A percentile compares a stretch with the other conserved stretches of the same genome.
Evolutionary conservation across 345 rosid genomes (phyloP).

Genomic region (Eucalyptus paniculata): DNA sequence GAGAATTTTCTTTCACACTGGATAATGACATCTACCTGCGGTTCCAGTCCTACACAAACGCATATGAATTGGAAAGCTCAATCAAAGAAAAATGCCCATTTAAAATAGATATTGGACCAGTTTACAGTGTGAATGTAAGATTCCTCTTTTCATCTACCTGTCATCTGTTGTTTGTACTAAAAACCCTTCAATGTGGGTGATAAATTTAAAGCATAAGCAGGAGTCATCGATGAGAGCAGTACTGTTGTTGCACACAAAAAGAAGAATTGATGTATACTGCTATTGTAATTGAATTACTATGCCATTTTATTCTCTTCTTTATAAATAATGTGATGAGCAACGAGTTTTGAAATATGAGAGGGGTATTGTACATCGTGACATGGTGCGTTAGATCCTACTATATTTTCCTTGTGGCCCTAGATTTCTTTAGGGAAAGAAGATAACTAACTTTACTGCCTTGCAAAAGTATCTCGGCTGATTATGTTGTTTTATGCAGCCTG

Average conservation of each 20-base stretch:
- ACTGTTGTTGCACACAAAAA: neutral
- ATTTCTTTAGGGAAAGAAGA: neutral
- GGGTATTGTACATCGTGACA: neutral
- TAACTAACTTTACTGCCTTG: neutral
- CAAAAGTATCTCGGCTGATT: neutral
- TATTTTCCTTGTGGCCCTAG: neutral
- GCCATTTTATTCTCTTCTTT: neutral
- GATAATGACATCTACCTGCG: slow-evolving; percentile 67
- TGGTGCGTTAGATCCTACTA: neutral
- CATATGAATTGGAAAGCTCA: slow-evolving; percentile 42
- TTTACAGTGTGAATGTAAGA: slow-evolving; percentile 75
- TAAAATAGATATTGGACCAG: slow-evolving; percentile 90
- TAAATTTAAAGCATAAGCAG: neutral
- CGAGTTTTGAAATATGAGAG: neutral
- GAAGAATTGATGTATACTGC: neutral
- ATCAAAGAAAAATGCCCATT: slow-evolving; percentile 56
- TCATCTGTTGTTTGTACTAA: neutral
- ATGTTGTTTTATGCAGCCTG: slow-evolving; percentile 35
- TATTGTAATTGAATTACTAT: neutral
- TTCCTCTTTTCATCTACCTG: neutral
- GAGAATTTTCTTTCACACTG: slow-evolving; percentile 86
- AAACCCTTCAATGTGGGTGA: neutral
- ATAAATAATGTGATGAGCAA: neutral
- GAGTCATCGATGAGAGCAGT: neutral
- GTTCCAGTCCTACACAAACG: slow-evolving; percentile 59